These are phyloP conservation scores for Ceratonia siliqua DNA, from an alignment of 306 rosid species.

Conservation along the genomic window DNA sequence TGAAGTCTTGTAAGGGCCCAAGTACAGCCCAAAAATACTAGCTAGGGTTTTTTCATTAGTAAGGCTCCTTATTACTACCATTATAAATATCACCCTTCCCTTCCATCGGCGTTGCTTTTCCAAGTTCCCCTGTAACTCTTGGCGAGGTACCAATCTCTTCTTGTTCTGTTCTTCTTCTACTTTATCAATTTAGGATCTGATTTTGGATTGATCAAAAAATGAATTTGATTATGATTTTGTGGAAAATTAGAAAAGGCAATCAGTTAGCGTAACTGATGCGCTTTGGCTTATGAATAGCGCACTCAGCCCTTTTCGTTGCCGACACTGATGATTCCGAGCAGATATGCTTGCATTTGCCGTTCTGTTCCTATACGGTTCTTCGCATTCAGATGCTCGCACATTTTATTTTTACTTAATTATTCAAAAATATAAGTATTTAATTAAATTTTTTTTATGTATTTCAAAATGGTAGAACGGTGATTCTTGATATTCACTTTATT, in stretches of 20 bases:
- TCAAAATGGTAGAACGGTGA: too few species aligned
- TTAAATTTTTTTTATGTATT: neutral
- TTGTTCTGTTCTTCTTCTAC: neutral
- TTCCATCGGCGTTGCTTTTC: neutral
- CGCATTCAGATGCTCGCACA: conserved; percentile 61
- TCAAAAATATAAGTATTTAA: neutral
- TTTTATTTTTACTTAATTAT: neutral
- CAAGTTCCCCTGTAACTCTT: neutral
- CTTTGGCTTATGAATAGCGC: conserved; percentile 31
- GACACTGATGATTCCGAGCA: conserved; percentile 36
- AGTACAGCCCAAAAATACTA: neutral
- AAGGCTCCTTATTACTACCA: neutral
- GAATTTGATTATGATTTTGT: neutral
- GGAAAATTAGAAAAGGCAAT: conserved; percentile 42
- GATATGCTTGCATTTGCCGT: conserved; percentile 55
- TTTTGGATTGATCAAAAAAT: neutral
- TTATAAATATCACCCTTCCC: neutral
- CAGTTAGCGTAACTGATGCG: conserved; percentile 47
- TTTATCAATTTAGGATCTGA: neutral
- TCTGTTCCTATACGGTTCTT: conserved; percentile 32
- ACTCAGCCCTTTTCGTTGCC: conserved; percentile 50
- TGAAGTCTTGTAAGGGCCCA: neutral
- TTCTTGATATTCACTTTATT: too few species aligned
- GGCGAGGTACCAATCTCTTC: neutral
- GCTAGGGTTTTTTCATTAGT: neutral